Percentiles rank a stretch among this genome's conserved stretches.
phyloP scores from a whole-genome alignment of 2,329 filamentous ascomycete species.

The Juglanconis oblonga region DNA sequence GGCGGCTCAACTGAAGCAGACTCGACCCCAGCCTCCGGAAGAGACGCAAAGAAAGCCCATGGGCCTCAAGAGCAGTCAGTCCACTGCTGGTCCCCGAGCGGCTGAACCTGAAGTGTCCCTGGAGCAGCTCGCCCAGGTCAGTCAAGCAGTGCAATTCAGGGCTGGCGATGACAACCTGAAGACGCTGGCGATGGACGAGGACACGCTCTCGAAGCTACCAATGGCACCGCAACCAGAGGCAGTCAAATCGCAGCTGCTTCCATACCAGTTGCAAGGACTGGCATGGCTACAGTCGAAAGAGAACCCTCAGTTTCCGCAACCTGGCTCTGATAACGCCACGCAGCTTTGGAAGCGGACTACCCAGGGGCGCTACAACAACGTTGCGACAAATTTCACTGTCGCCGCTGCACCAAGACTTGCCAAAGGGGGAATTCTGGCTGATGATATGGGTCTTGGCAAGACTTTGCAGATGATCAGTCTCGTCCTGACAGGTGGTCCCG shows the following conservation, averaged over 20 bases:
- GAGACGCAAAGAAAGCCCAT: slow-evolving; percentile 42
- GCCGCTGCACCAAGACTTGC: slow-evolving; percentile 58
- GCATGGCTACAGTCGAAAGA: slow-evolving; percentile 81
- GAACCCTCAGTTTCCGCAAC: slow-evolving; percentile 60
- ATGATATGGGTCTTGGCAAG: slow-evolving; percentile 92
- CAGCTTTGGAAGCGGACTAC: slow-evolving; percentile 72
- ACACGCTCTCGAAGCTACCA: slow-evolving; percentile 67
- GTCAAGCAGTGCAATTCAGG: slow-evolving; percentile 65
- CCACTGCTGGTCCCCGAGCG: slow-evolving; percentile 35
- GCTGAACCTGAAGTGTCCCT: slow-evolving; percentile 44
- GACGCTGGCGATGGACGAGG: slow-evolving; percentile 68
- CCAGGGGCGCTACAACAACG: slow-evolving; percentile 55
- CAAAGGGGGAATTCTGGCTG: slow-evolving; percentile 80
- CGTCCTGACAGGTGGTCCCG: slow-evolving; percentile 57
- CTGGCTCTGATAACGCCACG: slow-evolving; percentile 58
- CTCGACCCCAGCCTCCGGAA: slow-evolving; percentile 48
- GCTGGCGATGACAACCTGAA: slow-evolving; percentile 64
- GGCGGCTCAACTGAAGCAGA: slow-evolving; percentile 53
- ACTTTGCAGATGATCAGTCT: slow-evolving; percentile 83
- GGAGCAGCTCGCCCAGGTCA: slow-evolving; percentile 63
- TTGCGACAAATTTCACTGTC: slow-evolving; percentile 69
- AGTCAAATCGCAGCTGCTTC: slow-evolving; percentile 66
- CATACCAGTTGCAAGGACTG: slow-evolving; percentile 79
- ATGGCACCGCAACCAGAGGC: slow-evolving; percentile 65
- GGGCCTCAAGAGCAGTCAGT: slow-evolving; percentile 36